A percentile compares a stretch with the other conserved stretches of the same genome.
Evolutionary conservation across 1,139 yeast species (phyloP).

Genomic region (Kazachstania sp.): DNA sequence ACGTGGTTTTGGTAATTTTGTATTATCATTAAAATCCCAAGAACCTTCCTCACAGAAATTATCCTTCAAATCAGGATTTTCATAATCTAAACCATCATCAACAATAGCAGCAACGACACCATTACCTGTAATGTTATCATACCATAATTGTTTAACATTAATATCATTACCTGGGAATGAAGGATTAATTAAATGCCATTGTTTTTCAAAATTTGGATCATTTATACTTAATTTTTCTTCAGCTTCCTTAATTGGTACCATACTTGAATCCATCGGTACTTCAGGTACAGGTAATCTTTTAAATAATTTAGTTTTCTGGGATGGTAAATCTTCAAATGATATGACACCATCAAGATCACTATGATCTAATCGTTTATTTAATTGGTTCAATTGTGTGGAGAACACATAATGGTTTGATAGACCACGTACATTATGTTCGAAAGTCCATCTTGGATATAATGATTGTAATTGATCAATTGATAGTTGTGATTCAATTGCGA

Average conservation of each 20-base stretch:
- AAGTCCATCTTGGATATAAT: conserved; percentile 38
- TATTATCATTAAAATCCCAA: conserved; percentile 85
- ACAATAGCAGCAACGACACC: conserved; percentile 81
- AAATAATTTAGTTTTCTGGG: conserved; percentile 34
- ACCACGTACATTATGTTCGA: conserved; percentile 54
- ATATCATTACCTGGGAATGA: conserved; percentile 72
- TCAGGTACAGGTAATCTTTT: conserved; percentile 40
- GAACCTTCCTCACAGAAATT: conserved; percentile 72
- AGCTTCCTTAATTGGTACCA: conserved; percentile 37
- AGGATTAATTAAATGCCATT: conserved; percentile 86
- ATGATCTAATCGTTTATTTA: conserved; percentile 12
- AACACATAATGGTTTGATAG: conserved; percentile 55
- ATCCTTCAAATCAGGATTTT: conserved; percentile 58
- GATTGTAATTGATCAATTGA: conserved; percentile 32
- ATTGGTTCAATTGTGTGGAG: conserved; percentile 30
- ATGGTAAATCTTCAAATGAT: conserved; percentile 45
- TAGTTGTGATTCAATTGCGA: conserved; percentile 43
- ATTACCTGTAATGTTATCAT: conserved; percentile 68
- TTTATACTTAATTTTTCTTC: conserved; percentile 51
- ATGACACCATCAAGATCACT: conserved; percentile 29
- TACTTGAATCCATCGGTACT: conserved; percentile 39
- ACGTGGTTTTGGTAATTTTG: conserved; percentile 68
- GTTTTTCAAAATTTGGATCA: conserved; percentile 74
- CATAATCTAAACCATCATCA: conserved; percentile 90
- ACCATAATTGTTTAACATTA: conserved; percentile 83